These are phyloP conservation scores for Nemania sp. DNA, from an alignment of 2,329 filamentous ascomycete genomes.

Conservation along the genomic window DNA sequence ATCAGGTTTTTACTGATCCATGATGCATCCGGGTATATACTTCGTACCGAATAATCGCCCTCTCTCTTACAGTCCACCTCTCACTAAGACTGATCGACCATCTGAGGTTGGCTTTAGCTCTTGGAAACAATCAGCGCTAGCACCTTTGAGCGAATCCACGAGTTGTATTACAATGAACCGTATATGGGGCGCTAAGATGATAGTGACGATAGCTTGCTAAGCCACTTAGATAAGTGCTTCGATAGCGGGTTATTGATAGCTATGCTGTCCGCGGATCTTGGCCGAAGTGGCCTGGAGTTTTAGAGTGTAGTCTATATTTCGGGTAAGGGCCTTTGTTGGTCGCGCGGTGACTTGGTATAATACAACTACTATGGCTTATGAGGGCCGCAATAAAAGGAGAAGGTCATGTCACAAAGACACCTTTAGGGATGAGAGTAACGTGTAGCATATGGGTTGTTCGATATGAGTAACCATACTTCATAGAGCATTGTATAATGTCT, in stretches of 20 bases:
- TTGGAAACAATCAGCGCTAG: no score
- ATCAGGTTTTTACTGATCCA: neutral
- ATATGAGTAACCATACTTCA: neutral
- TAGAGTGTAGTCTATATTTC: neutral
- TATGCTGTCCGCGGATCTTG: neutral
- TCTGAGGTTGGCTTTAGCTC: no score
- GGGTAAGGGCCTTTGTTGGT: neutral
- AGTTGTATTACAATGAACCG: no score
- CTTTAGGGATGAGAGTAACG: neutral
- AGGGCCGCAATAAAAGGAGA: neutral
- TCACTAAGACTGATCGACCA: no score
- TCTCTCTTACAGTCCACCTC: neutral
- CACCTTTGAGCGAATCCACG: no score
- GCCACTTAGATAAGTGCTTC: no score
- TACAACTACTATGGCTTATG: neutral
- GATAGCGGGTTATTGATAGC: no score
- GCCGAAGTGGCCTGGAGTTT: neutral
- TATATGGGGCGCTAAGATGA: no score
- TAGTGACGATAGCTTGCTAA: no score
- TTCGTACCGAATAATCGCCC: neutral
- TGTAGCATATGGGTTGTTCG: neutral
- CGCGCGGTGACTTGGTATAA: no score
- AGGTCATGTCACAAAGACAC: neutral
- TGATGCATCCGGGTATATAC: neutral
- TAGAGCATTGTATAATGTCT: neutral